Base-by-base conservation (phyloP, 2,329 filamentous ascomycete genomes). In the Epichloe scottii region DNA sequence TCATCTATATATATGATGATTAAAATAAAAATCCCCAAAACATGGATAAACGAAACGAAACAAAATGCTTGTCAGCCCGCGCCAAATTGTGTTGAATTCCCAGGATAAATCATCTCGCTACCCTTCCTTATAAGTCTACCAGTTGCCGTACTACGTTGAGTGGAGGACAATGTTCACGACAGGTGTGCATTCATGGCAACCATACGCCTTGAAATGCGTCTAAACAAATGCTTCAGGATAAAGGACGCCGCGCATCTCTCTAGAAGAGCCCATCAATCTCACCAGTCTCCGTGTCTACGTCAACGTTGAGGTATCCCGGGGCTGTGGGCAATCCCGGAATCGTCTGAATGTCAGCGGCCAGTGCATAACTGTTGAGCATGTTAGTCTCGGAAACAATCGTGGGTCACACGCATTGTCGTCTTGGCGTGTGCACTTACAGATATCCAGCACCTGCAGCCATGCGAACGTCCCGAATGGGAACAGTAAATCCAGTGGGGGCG, bases 261-360 rank as follows among this genome's bases (percentile, higher is more conserved):
- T 89, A 98, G 69, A 97, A 98, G 51, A 98, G 78, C 5, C 93
- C 87, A 53, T 88, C 82, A 57, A 91, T 88, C 71, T 91, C 86
- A 50, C 87, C 87, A n/a, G 85, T 90, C 72, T 89, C 85, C 5
- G 75, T 70, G 60, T 91, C 84, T 38, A 85, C 84, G 59, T 96
- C 91, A 44, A 96, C 90, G 62, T 96, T 96, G 55, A 97, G 74
- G 65, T 97, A 97, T 11, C 93, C 93, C 8, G 91, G 93, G 19
- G 91, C 91, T 8, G 93, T 97, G 10, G 91, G 91, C 57, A 98
- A 74, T 55, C 93, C 93, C 14, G 93, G 93, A 57, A 98, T 98
- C 1, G 93, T 98, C 75, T 97, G 93, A 58, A 98, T 97, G 64
- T 98, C 93, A 14, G 93, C 93, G 50, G 93, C 93, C 55, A 97